Conservation (phyloP, 768 basidiomycete genomes). For the Leccinellum albellum region DNA sequence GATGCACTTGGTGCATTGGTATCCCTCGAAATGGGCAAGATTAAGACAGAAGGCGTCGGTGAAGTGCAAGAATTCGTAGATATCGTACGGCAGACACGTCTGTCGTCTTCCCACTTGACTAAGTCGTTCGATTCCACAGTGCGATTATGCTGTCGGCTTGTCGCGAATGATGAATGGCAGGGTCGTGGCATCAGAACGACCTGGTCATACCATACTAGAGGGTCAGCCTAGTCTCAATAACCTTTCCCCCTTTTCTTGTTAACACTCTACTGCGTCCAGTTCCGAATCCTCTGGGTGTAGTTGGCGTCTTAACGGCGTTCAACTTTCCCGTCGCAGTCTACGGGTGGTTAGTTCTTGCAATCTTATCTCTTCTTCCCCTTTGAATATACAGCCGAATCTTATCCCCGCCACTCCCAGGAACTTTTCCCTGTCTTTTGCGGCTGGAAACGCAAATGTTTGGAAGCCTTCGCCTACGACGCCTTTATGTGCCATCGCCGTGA, state of each 20-base stretch:
- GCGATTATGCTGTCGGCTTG: slow-evolving; percentile 90
- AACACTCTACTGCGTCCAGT: slow-evolving; percentile 44
- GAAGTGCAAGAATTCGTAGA: slow-evolving; percentile 96
- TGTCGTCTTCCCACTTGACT: not conserved
- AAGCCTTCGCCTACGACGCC: slow-evolving; percentile 91
- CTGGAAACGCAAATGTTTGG: slow-evolving; percentile 93
- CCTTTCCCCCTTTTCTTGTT: not conserved
- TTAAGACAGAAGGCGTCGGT: slow-evolving; percentile 83
- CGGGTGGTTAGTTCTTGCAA: slow-evolving; percentile 60
- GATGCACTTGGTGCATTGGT: slow-evolving; percentile 79
- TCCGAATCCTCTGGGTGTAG: slow-evolving; percentile 80
- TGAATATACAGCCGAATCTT: slow-evolving; percentile 7
- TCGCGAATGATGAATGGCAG: slow-evolving; percentile 94
- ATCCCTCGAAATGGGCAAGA: slow-evolving; percentile 89
- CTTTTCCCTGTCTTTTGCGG: slow-evolving; percentile 79
- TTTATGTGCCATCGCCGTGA: slow-evolving; percentile 86
- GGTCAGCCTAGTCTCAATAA: slow-evolving; percentile 37
- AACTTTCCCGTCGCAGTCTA: slow-evolving; percentile 96
- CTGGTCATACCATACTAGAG: slow-evolving; percentile 89
- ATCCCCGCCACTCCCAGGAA: slow-evolving; percentile 55
- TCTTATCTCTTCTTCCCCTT: not conserved
- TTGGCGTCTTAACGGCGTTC: slow-evolving; percentile 84
- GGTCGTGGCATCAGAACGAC: slow-evolving; percentile 83
- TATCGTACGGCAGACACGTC: slow-evolving; percentile 56
- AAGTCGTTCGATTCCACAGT: slow-evolving; percentile 43